Evolutionary conservation across 2,329 filamentous ascomycete genomes (phyloP).

Genomic region (Phaeosphaeria sp.): DNA sequence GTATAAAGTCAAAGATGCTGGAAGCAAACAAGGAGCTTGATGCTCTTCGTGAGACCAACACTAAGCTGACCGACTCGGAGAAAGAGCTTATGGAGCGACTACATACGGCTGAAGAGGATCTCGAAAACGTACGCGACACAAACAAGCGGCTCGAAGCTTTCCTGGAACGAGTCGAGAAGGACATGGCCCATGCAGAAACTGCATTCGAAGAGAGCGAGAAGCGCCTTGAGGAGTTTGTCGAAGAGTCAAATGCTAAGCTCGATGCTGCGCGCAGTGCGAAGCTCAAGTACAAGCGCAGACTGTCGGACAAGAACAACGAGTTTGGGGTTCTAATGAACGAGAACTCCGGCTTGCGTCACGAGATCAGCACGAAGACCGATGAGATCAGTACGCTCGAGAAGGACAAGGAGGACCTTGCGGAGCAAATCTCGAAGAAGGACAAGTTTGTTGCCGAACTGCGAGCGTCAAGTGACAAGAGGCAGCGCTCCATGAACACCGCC

Average conservation of each 20-base stretch:
- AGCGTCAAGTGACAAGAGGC: slow-evolving; percentile 24
- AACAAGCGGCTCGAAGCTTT: slow-evolving; percentile 42
- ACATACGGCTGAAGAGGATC: slow-evolving; percentile 39
- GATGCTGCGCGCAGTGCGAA: slow-evolving; percentile 32
- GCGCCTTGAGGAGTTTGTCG: slow-evolving; percentile 32
- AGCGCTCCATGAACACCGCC: slow-evolving; percentile 28
- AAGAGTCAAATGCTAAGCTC: slow-evolving; percentile 40
- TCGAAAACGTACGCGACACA: slow-evolving; percentile 33
- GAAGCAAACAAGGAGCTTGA: slow-evolving; percentile 37
- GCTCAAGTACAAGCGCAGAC: slow-evolving; percentile 39
- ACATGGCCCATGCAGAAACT: slow-evolving; percentile 38
- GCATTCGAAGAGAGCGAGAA: slow-evolving; percentile 40
- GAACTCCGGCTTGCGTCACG: slow-evolving; percentile 35
- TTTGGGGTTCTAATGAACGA: slow-evolving; percentile 35
- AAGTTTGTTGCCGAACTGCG: slow-evolving; percentile 33
- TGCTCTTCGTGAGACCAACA: slow-evolving; percentile 32
- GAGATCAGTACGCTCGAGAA: slow-evolving; percentile 32
- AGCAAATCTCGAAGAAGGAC: slow-evolving; percentile 35
- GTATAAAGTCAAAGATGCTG: slow-evolving; percentile 24
- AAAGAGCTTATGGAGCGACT: slow-evolving; percentile 35
- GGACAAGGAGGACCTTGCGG: slow-evolving; percentile 27
- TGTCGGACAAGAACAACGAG: slow-evolving; percentile 36
- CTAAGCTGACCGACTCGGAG: slow-evolving; percentile 36
- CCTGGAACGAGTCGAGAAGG: slow-evolving; percentile 37
- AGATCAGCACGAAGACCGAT: slow-evolving; percentile 31